These are phyloP conservation scores for Exophiala lecanii-corni DNA, from an alignment of 2,329 filamentous ascomycete species.

Conservation along the genomic window DNA sequence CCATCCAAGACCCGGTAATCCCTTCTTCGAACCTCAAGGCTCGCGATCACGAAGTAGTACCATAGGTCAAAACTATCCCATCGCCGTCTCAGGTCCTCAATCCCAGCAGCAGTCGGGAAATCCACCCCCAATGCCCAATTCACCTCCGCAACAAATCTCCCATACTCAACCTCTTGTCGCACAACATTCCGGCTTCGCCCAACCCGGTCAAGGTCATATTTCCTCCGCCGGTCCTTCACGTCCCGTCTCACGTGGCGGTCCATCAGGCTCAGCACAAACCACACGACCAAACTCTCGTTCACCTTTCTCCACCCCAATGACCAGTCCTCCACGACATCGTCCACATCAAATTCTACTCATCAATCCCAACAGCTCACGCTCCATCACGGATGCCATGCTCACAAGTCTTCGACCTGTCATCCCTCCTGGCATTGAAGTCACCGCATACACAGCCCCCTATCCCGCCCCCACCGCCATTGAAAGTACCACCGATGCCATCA, in stretches of 20 bases:
- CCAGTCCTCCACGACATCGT: slow-evolving; percentile 20
- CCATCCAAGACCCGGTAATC: slow-evolving; percentile 17
- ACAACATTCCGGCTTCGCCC: slow-evolving; percentile 20
- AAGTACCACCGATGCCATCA: slow-evolving; percentile 46
- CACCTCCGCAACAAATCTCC: slow-evolving; percentile 13
- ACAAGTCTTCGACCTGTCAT: slow-evolving; percentile 40
- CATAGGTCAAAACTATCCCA: slow-evolving; percentile 23
- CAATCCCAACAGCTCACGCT: slow-evolving; percentile 46
- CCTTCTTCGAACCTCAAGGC: slow-evolving; percentile 9
- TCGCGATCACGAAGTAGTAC: slow-evolving; percentile 25
- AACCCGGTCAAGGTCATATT: background rate
- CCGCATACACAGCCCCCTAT: slow-evolving; percentile 48
- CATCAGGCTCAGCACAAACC: slow-evolving; percentile 9
- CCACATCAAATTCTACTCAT: slow-evolving; percentile 40
- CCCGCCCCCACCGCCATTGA: slow-evolving; percentile 50
- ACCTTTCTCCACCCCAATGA: slow-evolving; percentile 25
- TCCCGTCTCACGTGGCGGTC: slow-evolving; percentile 17
- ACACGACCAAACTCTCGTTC: slow-evolving; percentile 23
- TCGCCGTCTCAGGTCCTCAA: slow-evolving; percentile 5
- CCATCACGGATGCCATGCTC: slow-evolving; percentile 47
- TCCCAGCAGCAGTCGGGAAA: slow-evolving; percentile 1
- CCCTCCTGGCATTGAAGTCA: slow-evolving; percentile 44
- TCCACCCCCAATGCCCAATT: slow-evolving; percentile 18
- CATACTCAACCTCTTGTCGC: slow-evolving; percentile 22
- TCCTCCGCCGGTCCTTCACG: slow-evolving; percentile 10